These are phyloP conservation scores for Jamesozyma spencerorum DNA, from an alignment of 805 yeast genomes.

Conservation along the genomic window DNA sequence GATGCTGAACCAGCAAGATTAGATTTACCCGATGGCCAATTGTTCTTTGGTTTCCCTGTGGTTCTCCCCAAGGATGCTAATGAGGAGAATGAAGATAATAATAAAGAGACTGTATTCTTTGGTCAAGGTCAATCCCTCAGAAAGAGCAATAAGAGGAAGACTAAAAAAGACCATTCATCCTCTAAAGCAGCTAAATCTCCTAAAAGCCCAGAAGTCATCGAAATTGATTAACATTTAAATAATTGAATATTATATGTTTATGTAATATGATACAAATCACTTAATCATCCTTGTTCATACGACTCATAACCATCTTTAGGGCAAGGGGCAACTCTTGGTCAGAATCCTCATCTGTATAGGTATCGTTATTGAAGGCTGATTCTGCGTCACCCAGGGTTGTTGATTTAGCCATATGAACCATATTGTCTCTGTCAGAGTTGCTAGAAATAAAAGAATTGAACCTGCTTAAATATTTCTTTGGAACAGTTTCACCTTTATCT, in stretches of 20 bases:
- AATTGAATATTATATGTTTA: too few relatives aligned
- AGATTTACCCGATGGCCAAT: slow-evolving; percentile 69
- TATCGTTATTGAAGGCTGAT: slow-evolving; percentile 10
- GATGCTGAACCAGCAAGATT: slow-evolving; percentile 65
- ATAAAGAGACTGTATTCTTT: slow-evolving; percentile 28
- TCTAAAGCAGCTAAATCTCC: slow-evolving; percentile 46
- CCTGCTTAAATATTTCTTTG: slow-evolving; percentile 29
- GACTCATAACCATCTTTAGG: slow-evolving; percentile 31
- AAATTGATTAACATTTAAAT: slow-evolving; percentile 45
- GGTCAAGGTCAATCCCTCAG: slow-evolving; percentile 76
- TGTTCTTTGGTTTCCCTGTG: slow-evolving; percentile 89
- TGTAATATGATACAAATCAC: background rate
- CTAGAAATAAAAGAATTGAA: slow-evolving; percentile 32
- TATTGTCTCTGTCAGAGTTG: slow-evolving; percentile 7
- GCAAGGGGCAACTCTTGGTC: slow-evolving; percentile 33
- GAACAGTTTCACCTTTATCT: slow-evolving; percentile 12
- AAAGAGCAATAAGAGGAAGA: slow-evolving; percentile 61
- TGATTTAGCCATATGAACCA: slow-evolving; percentile 2
- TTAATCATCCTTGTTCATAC: slow-evolving; percentile 8
- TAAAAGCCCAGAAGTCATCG: slow-evolving; percentile 69
- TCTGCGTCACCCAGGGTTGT: slow-evolving; percentile 22
- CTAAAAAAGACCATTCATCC: slow-evolving; percentile 42
- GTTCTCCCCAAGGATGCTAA: slow-evolving; percentile 35
- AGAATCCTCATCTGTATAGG: slow-evolving; percentile 11
- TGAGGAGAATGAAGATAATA: slow-evolving; percentile 21